phyloP scores from a whole-genome alignment of 2,329 filamentous ascomycete species.

The Neopestalotiopsis clavispora region DNA sequence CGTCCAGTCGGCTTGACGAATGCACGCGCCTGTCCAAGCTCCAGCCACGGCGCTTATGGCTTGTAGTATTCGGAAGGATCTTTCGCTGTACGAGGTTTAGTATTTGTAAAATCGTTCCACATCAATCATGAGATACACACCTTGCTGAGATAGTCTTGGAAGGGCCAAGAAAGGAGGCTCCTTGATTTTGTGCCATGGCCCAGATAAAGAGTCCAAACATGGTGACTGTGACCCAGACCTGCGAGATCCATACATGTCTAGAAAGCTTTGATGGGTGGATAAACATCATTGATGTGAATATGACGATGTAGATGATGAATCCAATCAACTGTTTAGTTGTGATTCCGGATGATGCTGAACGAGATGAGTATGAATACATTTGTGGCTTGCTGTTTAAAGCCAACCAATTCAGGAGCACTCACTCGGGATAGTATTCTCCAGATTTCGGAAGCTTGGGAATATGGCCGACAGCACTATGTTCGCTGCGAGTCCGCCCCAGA shows the following conservation, averaged over 20 bases:
- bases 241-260: background rate
- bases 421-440: slow-evolving; percentile 39
- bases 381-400: no score
- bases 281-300: slow-evolving; percentile 24
- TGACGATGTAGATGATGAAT: slow-evolving; percentile 41
- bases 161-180: slow-evolving; percentile 5
- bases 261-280: slow-evolving; percentile 14
- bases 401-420: no score
- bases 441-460: slow-evolving; percentile 38
- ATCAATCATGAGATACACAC: background rate
- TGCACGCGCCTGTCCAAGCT: slow-evolving; percentile 16
- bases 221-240: slow-evolving; percentile 6
- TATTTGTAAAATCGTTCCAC: background rate
- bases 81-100: background rate
- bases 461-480: slow-evolving; percentile 36
- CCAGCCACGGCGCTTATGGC: slow-evolving; percentile 18
- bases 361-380: background rate
- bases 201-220: slow-evolving; percentile 16
- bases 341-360: slow-evolving; percentile 27
- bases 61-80: slow-evolving; percentile 19
- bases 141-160: slow-evolving; percentile 17
- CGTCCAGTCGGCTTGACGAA: slow-evolving; percentile 20
- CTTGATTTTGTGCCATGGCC: slow-evolving; percentile 12
- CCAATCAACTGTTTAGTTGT: slow-evolving; percentile 41
- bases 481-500: slow-evolving; percentile 39